These are phyloP conservation scores for Pouteria campechiana DNA, from an alignment of 179 eudicot species.

Conservation along the genomic window DNA sequence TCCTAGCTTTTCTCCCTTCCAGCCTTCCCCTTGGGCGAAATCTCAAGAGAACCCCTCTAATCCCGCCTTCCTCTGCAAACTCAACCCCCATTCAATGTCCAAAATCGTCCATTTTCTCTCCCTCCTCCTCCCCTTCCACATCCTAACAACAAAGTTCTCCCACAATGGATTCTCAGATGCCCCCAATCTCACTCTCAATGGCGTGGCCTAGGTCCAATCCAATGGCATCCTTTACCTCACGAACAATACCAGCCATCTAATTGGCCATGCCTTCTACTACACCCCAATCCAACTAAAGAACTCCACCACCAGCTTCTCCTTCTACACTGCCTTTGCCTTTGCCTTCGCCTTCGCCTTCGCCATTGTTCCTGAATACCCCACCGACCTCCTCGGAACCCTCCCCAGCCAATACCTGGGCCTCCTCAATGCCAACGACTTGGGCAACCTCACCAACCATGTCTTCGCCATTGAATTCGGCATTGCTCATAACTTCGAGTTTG, in stretches of 20 bases:
- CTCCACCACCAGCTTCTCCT: constrained; percentile 4
- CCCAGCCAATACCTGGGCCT: constrained; percentile 41
- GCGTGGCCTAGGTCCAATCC: constrained; percentile 12
- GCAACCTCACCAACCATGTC: constrained; percentile 34
- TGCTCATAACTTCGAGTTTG: constrained; percentile 38
- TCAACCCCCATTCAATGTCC: constrained; percentile 6
- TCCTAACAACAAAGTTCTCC: constrained; percentile 12
- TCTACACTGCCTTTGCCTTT: constrained; percentile 23
- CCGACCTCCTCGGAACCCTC: constrained; percentile 20
- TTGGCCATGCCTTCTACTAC: constrained; percentile 29
- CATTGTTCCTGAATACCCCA: constrained; percentile 31
- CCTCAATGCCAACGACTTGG: constrained; percentile 22
- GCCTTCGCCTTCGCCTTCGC: constrained; percentile 29
- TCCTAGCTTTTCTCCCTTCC: too few species aligned
- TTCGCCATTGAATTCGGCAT: constrained; percentile 53
- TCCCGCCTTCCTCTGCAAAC: neutral
- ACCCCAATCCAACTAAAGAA: constrained; percentile 15
- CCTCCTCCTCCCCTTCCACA: constrained; percentile 3
- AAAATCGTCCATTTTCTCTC: neutral
- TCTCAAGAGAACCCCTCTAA: too few species aligned
- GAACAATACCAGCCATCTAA: constrained; percentile 1
- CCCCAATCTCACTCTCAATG: constrained; percentile 15
- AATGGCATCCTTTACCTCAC: constrained; percentile 19
- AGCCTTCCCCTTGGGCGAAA: too few species aligned
- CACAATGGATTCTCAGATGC: constrained; percentile 20